phyloP scores from a whole-genome alignment of 148 eudicot genomes.

The Amaranthus palmeri region DNA sequence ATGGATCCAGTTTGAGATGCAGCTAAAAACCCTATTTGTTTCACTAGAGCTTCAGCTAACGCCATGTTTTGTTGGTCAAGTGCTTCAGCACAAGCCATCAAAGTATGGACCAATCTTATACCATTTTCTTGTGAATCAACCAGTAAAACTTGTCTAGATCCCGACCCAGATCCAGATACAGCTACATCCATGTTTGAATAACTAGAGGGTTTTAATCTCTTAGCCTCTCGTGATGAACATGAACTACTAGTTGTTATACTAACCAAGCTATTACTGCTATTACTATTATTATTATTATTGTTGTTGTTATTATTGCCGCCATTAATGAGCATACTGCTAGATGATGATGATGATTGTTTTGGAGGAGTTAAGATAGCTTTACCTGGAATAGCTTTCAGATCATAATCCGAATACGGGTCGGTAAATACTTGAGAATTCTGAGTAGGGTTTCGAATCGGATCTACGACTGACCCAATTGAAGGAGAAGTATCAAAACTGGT shows the following conservation, averaged over 20 bases:
- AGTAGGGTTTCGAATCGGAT: background rate
- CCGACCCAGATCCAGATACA: background rate
- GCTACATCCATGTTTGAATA: background rate
- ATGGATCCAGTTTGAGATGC: conserved; percentile 77
- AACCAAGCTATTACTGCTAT: conserved; percentile 13
- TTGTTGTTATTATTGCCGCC: background rate
- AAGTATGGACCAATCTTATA: conserved; percentile 65
- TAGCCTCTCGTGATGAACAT: conserved; percentile 20
- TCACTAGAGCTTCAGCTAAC: conserved; percentile 65
- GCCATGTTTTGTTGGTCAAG: conserved; percentile 48
- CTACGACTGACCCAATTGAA: conserved; percentile 3
- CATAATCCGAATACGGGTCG: conserved; percentile 53
- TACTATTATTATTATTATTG: background rate
- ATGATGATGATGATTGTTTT: background rate
- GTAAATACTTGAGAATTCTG: background rate
- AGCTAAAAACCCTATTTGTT: conserved; percentile 58
- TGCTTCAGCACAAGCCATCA: conserved; percentile 91
- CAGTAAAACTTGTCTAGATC: conserved; percentile 44
- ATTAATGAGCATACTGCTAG: background rate
- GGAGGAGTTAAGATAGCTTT: conserved; percentile 50
- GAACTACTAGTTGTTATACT: conserved; percentile 14
- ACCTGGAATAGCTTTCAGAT: conserved; percentile 79
- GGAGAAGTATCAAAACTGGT: background rate
- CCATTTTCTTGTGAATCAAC: conserved; percentile 82
- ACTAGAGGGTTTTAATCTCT: conserved; percentile 22